phyloP scores from a whole-genome alignment of 2,329 filamentous ascomycete genomes.

The Ophiostoma ulmi region DNA sequence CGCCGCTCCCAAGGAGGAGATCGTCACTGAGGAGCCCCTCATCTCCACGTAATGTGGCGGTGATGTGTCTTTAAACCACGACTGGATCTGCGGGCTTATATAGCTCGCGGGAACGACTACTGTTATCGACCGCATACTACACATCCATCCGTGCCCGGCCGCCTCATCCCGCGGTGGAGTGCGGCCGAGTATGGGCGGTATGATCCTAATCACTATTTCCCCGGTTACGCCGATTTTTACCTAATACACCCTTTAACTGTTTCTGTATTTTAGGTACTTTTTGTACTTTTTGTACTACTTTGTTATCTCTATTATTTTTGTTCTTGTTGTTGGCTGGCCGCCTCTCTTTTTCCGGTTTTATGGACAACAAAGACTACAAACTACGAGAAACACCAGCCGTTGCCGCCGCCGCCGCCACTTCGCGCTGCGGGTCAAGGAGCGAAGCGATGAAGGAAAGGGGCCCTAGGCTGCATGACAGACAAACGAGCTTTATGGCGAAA shows the following conservation, averaged over 20 bases:
- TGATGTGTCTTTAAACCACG: not conserved
- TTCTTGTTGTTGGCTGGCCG: slow-evolving; percentile 25
- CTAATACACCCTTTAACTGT: slow-evolving; percentile 13
- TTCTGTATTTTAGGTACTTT: not conserved
- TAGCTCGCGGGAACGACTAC: slow-evolving; percentile 1
- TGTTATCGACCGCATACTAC: not conserved
- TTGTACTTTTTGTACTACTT: slow-evolving; percentile 9
- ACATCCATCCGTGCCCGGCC: slow-evolving; percentile 1
- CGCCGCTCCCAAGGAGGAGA: slow-evolving; percentile 42
- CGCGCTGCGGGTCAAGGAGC: slow-evolving; percentile 18
- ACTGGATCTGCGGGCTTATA: not conserved
- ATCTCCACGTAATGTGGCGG: slow-evolving; percentile 24
- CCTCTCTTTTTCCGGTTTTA: slow-evolving; percentile 20
- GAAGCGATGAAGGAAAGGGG: slow-evolving; percentile 22
- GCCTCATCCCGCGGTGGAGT: not conserved
- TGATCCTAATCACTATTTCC: slow-evolving; percentile 12
- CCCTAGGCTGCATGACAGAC: slow-evolving; percentile 25
- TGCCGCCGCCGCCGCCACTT: not conserved
- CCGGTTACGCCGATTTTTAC: slow-evolving; percentile 7
- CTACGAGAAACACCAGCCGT: slow-evolving; percentile 23
- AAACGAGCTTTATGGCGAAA: slow-evolving; percentile 24
- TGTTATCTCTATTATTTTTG: not conserved
- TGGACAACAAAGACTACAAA: slow-evolving; percentile 25
- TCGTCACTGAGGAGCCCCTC: slow-evolving; percentile 34
- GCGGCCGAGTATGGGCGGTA: not conserved